Percentiles rank a stretch among this genome's conserved stretches.
phyloP scores from a whole-genome alignment of 257 asterid species.

The Ajuga chamaepitys region DNA sequence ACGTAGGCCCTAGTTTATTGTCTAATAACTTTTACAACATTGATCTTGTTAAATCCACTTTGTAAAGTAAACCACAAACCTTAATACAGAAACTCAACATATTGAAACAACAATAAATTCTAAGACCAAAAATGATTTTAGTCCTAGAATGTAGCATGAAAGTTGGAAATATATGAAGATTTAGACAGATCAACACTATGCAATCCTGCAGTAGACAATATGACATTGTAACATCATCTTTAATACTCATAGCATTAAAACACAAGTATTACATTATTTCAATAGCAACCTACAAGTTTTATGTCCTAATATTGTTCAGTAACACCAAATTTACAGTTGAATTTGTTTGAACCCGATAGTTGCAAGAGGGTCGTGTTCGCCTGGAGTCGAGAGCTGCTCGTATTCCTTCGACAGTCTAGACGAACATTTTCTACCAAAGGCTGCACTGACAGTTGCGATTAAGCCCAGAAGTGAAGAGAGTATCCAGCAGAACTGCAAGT shows the following conservation, averaged over 20 bases:
- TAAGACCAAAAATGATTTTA: too few species aligned
- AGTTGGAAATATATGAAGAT: too few species aligned
- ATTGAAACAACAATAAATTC: too few species aligned
- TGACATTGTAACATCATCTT: too few species aligned
- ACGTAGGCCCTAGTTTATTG: too few species aligned
- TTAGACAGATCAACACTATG: too few species aligned
- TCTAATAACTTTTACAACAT: too few species aligned
- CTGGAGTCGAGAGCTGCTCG: conserved; percentile 41
- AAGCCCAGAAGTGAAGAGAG: conserved; percentile 43
- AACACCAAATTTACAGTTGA: conserved; percentile 20
- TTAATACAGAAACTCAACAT: too few species aligned
- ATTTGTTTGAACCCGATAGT: conserved; percentile 28
- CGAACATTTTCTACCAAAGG: conserved; percentile 26
- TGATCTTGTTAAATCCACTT: too few species aligned
- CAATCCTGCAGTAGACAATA: too few species aligned
- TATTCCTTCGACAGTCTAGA: conserved; percentile 35
- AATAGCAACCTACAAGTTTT: neutral
- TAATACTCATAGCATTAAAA: neutral
- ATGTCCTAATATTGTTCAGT: neutral
- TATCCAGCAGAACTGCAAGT: conserved; percentile 83
- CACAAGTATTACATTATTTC: neutral
- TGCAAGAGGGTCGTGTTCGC: conserved; percentile 21
- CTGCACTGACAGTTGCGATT: conserved; percentile 27
- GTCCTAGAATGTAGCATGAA: too few species aligned
- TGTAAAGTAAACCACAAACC: too few species aligned